phyloP scores from a whole-genome alignment of 2,329 filamentous ascomycete species.

The Bipolaris gigantea region DNA sequence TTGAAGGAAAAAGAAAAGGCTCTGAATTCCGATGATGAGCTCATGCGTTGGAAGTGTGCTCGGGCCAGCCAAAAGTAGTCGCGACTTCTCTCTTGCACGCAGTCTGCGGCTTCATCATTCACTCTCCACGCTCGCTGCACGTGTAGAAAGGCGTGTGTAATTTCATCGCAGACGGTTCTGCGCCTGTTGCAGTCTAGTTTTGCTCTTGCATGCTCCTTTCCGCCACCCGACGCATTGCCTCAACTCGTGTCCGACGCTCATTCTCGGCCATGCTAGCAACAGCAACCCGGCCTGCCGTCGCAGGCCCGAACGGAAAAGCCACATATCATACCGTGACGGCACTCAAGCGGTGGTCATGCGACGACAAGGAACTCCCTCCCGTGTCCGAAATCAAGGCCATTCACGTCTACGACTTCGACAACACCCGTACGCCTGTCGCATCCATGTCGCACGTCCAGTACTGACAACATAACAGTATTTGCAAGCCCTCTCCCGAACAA shows the following conservation, averaged over 20 bases:
- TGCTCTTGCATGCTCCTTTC: slow-evolving; percentile 30
- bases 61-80: slow-evolving; percentile 20
- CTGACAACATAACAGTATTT: slow-evolving; percentile 65
- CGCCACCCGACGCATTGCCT: slow-evolving; percentile 22
- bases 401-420: slow-evolving; percentile 98
- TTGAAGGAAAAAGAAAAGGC: not conserved
- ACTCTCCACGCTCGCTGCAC: slow-evolving; percentile 7
- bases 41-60: slow-evolving; percentile 21
- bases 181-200: not conserved
- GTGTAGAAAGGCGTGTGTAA: slow-evolving; percentile 5
- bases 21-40: slow-evolving; percentile 13
- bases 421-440: slow-evolving; percentile 67
- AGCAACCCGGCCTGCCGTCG: slow-evolving; percentile 35
- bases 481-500: slow-evolving; percentile 86
- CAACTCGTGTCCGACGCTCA: slow-evolving; percentile 22
- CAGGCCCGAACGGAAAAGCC: slow-evolving; percentile 31
- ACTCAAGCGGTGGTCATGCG: slow-evolving; percentile 81
- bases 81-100: slow-evolving; percentile 14
- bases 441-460: not conserved
- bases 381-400: slow-evolving; percentile 73
- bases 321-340: slow-evolving; percentile 66
- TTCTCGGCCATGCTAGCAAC: slow-evolving; percentile 38
- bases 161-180: not conserved
- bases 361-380: slow-evolving; percentile 72
- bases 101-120: slow-evolving; percentile 2